Percentiles rank a stretch among this genome's conserved stretches.
Evolutionary conservation across 495 filamentous ascomycete species (phyloP).

Genomic region (Endocarpon pusillum): DNA sequence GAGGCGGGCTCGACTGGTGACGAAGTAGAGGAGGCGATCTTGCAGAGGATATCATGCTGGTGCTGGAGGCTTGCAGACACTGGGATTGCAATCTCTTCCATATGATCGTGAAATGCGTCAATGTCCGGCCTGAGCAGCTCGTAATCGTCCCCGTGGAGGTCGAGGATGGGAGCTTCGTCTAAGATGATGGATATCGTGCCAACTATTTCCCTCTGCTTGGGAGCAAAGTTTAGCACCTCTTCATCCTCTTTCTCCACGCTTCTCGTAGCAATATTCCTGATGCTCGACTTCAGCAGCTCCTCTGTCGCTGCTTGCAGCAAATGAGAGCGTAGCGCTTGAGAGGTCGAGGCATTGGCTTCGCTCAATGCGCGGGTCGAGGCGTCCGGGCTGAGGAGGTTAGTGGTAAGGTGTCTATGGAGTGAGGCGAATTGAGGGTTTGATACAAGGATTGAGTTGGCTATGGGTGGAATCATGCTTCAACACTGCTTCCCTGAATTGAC

Average conservation of each 20-base stretch:
- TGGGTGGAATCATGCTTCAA: constrained; percentile 42
- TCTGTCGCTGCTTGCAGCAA: constrained; percentile 3
- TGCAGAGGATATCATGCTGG: constrained; percentile 16
- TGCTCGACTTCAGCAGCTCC: constrained; percentile 24
- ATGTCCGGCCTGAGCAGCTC: constrained; percentile 23
- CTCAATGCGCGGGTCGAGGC: constrained; percentile 37
- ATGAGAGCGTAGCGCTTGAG: not conserved
- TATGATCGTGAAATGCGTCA: constrained; percentile 20
- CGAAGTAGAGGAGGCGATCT: constrained; percentile 11
- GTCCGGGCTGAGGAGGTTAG: constrained; percentile 39
- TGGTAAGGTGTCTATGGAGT: constrained; percentile 43
- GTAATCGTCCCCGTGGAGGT: constrained; percentile 5
- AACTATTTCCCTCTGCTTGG: constrained; percentile 17
- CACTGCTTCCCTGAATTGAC: not conserved
- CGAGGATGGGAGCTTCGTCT: constrained; percentile 12
- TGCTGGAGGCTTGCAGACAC: constrained; percentile 17
- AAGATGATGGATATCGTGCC: constrained; percentile 12
- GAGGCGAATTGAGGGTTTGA: constrained; percentile 47
- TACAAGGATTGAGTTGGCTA: constrained; percentile 42
- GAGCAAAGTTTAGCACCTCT: constrained; percentile 19
- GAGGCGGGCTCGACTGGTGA: not conserved
- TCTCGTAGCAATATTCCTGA: constrained; percentile 19
- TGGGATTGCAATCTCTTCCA: constrained; percentile 13
- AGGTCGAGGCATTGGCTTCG: constrained; percentile 1
- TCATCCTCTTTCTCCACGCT: constrained; percentile 20